Percentiles rank a stretch among this genome's conserved stretches.
These are phyloP conservation scores for Solanum peruvianum DNA, from an alignment of 257 asterid species.

Conservation along the genomic window DNA sequence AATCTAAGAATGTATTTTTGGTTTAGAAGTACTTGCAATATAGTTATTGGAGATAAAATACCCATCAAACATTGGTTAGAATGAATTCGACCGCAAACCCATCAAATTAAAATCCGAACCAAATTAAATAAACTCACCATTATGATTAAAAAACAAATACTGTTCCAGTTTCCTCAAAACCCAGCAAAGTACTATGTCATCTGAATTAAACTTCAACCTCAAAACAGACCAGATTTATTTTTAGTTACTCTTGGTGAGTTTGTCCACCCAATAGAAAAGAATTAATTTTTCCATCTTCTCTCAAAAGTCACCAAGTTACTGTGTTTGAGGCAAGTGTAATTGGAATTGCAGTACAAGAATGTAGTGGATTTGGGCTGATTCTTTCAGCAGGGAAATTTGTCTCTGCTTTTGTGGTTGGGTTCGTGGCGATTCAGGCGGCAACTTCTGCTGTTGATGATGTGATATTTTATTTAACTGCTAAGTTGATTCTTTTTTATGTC, in stretches of 20 bases:
- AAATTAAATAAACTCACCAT: too few relatives aligned
- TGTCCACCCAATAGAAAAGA: not conserved
- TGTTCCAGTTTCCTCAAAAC: too few relatives aligned
- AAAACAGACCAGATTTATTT: not conserved
- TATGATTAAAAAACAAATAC: too few relatives aligned
- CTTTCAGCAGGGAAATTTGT: not conserved
- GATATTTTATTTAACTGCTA: slow-evolving; percentile 62
- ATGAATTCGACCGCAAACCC: too few relatives aligned
- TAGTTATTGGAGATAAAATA: too few relatives aligned
- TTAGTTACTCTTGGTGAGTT: not conserved
- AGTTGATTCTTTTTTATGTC: slow-evolving; percentile 70
- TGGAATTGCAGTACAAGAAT: not conserved
- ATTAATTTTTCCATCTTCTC: not conserved
- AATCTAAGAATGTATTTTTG: not conserved
- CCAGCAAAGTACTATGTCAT: not conserved
- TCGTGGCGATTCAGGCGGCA: slow-evolving; percentile 37
- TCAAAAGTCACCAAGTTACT: not conserved
- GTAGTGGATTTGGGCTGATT: not conserved
- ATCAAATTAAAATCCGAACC: too few relatives aligned
- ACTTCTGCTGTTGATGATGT: slow-evolving; percentile 86
- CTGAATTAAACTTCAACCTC: not conserved
- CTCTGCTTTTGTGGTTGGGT: not conserved
- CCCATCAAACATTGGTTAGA: too few relatives aligned
- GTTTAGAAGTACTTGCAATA: not conserved
- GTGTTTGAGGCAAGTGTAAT: not conserved